phyloP scores from a whole-genome alignment of 2,329 filamentous ascomycete genomes.

The Exophiala bonariae region DNA sequence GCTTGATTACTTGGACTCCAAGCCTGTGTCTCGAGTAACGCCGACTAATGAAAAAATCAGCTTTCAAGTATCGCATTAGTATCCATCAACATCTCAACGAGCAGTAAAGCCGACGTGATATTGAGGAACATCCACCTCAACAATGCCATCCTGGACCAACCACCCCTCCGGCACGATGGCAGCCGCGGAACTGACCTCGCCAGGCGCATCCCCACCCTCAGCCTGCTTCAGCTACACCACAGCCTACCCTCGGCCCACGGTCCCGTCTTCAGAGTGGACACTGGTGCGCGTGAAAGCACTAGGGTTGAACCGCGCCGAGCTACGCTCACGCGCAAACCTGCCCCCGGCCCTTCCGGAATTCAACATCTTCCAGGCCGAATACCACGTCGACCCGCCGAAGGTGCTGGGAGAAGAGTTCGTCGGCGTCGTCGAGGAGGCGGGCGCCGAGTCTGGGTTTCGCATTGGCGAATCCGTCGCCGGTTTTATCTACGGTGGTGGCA shows the following conservation, averaged over 20 bases:
- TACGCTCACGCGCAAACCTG: background rate
- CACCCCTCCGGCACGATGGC: constrained; percentile 4
- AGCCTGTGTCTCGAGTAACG: too few species aligned
- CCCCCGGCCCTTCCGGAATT: background rate
- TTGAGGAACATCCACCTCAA: background rate
- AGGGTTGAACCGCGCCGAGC: constrained; percentile 3
- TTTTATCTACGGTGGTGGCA: constrained; percentile 3
- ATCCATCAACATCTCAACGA: too few species aligned
- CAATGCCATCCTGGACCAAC: constrained; percentile 37
- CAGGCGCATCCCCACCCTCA: background rate
- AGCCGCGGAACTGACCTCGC: background rate
- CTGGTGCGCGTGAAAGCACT: background rate
- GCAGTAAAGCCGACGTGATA: too few species aligned
- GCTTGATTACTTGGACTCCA: too few species aligned
- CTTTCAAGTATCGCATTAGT: too few species aligned
- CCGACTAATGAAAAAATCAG: too few species aligned
- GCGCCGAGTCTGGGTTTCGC: background rate
- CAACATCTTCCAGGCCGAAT: constrained; percentile 8
- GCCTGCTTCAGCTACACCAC: background rate
- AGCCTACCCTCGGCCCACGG: background rate
- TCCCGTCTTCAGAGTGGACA: constrained; percentile 1
- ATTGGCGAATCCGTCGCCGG: background rate
- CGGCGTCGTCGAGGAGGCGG: constrained; percentile 1
- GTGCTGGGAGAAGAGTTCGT: constrained; percentile 4
- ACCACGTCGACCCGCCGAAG: constrained; percentile 2